These are phyloP conservation scores for Fragilaria radians DNA, from an alignment of 108 stramenopile genomes.

Conservation along the genomic window DNA sequence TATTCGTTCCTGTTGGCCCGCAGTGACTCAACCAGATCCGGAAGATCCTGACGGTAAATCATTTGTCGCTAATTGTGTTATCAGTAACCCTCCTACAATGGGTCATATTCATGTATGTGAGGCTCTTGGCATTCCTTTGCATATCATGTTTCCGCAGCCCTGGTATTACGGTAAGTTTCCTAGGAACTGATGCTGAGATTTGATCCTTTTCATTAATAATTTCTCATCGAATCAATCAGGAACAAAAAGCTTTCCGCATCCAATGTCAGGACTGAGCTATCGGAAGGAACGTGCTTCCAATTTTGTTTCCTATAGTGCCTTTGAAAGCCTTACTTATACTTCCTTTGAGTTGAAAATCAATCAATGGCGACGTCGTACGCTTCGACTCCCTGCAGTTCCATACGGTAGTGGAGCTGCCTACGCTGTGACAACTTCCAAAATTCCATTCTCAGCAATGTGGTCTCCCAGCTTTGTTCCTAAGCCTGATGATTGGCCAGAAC, in stretches of 20 bases:
- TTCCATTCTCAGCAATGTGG: conserved; percentile 83
- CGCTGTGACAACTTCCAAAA: conserved; percentile 19
- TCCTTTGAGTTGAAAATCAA: conserved; percentile 29
- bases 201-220: background rate
- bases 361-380: conserved; percentile 25
- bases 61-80: conserved; percentile 76
- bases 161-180: conserved; percentile 44
- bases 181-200: background rate
- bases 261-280: conserved; percentile 52
- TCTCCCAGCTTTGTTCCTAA: conserved; percentile 72
- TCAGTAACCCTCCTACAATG: conserved; percentile 71
- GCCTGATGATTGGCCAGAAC: conserved; percentile 79
- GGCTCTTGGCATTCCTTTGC: conserved; percentile 71
- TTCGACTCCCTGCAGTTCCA: conserved; percentile 30
- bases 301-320: conserved; percentile 32
- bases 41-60: conserved; percentile 22
- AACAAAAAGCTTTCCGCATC: conserved; percentile 75
- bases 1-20: conserved; percentile 53
- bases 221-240: conserved; percentile 18
- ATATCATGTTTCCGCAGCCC: conserved; percentile 86
- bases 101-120: conserved; percentile 83
- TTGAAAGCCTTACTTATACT: conserved; percentile 31
- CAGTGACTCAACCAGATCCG: conserved; percentile 55
- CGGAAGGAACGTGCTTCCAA: conserved; percentile 9
- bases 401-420: conserved; percentile 22